Conservation (phyloP, 371 early-diverging fungal genomes). For the Capillidium heterosporum region DNA sequence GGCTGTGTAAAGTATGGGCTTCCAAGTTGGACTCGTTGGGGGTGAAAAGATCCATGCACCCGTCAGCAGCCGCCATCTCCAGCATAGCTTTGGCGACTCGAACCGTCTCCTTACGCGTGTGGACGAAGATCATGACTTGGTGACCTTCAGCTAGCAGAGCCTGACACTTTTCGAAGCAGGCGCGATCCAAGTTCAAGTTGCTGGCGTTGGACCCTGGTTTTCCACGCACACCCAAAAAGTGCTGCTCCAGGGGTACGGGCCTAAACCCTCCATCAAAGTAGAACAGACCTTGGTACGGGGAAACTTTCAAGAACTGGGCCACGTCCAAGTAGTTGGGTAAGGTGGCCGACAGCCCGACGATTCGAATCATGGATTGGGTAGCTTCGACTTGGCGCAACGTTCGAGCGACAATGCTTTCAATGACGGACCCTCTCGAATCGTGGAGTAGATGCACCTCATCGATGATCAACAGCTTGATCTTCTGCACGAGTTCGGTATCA, state of each 20-base stretch:
- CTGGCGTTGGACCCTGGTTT: slow-evolving; percentile 50
- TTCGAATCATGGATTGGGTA: slow-evolving; percentile 84
- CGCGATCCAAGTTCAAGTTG: slow-evolving; percentile 51
- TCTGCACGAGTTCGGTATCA: slow-evolving; percentile 73
- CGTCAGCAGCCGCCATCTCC: slow-evolving; percentile 49
- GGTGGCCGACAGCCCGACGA: slow-evolving; percentile 98
- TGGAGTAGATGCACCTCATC: slow-evolving; percentile 99
- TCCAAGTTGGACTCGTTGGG: slow-evolving; percentile 8
- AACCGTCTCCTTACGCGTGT: slow-evolving; percentile 91
- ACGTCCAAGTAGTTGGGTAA: slow-evolving; percentile 98
- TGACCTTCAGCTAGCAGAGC: slow-evolving; percentile 48
- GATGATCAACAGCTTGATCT: slow-evolving; percentile 81
- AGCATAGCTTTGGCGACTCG: slow-evolving; percentile 72
- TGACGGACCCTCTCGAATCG: slow-evolving; percentile 95
- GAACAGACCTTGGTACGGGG: slow-evolving; percentile 80
- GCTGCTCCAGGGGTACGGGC: slow-evolving; percentile 90
- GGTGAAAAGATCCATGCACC: slow-evolving; percentile 20
- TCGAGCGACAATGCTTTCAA: slow-evolving; percentile 95
- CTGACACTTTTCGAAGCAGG: slow-evolving; percentile 71
- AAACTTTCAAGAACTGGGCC: slow-evolving; percentile 82
- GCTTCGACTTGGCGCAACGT: slow-evolving; percentile 85
- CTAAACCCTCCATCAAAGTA: slow-evolving; percentile 90
- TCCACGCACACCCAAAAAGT: slow-evolving; percentile 84
- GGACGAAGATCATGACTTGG: slow-evolving; percentile 98
- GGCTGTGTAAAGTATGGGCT: slow-evolving; percentile 12